Evolutionary conservation across 1,284 basidiomycete genomes (phyloP), one percentile per base, ranked within the genome.

Genomic region (Psilocybe mexicana): DNA sequence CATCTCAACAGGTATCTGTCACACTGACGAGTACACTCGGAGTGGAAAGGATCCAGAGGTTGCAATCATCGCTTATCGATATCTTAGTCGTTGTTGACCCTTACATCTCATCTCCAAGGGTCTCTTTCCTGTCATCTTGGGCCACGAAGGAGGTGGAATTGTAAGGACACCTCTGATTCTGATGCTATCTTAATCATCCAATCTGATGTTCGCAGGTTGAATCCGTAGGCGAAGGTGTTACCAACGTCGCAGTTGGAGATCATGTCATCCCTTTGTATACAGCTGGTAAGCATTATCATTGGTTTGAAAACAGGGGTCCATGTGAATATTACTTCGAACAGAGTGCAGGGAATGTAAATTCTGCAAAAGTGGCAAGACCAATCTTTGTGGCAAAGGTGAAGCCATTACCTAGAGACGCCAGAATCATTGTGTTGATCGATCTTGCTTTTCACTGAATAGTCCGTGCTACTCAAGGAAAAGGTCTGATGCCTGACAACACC

Each of bases 341-440:
- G 95, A 98, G 75, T 98, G 95, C 73, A 84, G 85, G 51, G 88
- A 98, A 77, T 98, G 95, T 80, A 96, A 96, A 75, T 98, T 98
- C 81, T 99, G 96, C 85, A 96, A 90, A 79, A 96, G 93, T 58
- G 97, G 96, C 62, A 99, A 98, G 84, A 99, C 96, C 60, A 99
- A 98, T 76, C 84, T 97, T 45, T 97, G 94, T 70, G 90, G 93
- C 59, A 85, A 87, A 78, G 91, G 92, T 91, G 64, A 26, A 40
- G 23, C 2, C 11, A 11, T 7, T 4, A 6, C 12, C 14, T 43
- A 8, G 26, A 5, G 43, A 46, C 25, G 18, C 24, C 3, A 25
- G 1, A 4, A 23, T 7, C 25, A 43, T 40, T 12, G 30, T 43
- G 42, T 30, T 46, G 28, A 55, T 62, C 52, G 64, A 49, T 55